Evolutionary conservation across 2,329 filamentous ascomycete species (phyloP), one percentile per base, ranked within the genome.

Genomic region (Colletotrichum sp.): DNA sequence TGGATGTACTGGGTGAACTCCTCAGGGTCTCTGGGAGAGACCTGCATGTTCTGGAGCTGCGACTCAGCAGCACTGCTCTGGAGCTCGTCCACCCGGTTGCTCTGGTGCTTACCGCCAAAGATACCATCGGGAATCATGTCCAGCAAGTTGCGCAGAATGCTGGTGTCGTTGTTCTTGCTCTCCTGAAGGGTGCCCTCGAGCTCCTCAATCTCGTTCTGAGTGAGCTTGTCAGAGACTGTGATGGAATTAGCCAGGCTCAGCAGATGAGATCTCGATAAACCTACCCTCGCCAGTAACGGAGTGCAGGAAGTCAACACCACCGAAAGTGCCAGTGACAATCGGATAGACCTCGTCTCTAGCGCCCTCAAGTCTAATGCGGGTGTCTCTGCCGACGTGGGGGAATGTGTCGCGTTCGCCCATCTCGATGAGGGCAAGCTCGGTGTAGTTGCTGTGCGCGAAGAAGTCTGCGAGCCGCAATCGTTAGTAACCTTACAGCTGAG

Each of bases 381-480:
- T 95, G 80, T 91, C 86, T 74, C 92, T 90, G 43, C 96, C 96
- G 71, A 97, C 95, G 81, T 98, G 96, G 30, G 96, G 95, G 84
- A 98, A 98, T 75, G 98, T 86, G 76, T 94, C 91, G 8, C 86
- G 88, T 85, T 97, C 95, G 67, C 95, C 96, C 80, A 98, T 86
- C 83, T 98, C 96, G 80, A 97, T 96, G 64, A 98, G 89, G 74
- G 94, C 95, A 74, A 98, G 91, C 84, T 98, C 96, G 16, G 90
- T 92, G 85, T 98, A 98, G 88, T 98, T 98, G 83, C 95, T 98
- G 86, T 98, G 96, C 18, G 96, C 96, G 70, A 96, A 93, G 86
- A 93, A 99, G 83, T 98, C 96, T 91, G 70, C 24, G 9, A 5
- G 16, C n/a, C 43, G n/a, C 16, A 21, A 55, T 13, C 8, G 52